phyloP scores from a whole-genome alignment of 208 protist species.

The Tritrichomonas foetus region DNA sequence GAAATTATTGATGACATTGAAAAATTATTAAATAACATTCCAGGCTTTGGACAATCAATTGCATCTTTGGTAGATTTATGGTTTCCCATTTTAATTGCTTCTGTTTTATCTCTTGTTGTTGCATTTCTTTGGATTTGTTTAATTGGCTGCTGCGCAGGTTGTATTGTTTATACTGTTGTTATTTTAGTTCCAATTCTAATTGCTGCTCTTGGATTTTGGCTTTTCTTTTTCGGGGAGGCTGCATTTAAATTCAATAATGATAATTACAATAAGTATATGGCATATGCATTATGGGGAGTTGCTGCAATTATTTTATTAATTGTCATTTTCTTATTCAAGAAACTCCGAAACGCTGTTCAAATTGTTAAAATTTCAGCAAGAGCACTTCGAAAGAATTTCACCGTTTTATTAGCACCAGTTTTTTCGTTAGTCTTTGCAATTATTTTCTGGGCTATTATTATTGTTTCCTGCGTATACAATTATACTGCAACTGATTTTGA shows the following conservation, averaged over 20 bases:
- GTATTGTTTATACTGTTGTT: neutral
- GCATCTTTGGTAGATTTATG: neutral
- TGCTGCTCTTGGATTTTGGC: neutral
- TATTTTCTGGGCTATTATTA: neutral
- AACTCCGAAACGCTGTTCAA: neutral
- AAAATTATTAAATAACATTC: neutral
- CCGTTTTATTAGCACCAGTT: neutral
- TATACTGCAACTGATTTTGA: neutral
- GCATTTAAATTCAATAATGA: neutral
- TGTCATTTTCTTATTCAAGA: neutral
- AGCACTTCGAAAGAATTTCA: neutral
- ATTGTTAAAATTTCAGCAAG: neutral
- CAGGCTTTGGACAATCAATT: neutral
- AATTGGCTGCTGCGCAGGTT: neutral
- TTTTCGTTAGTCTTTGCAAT: neutral
- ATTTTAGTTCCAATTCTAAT: neutral
- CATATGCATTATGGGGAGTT: neutral
- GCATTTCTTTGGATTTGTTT: neutral
- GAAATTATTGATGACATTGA: neutral
- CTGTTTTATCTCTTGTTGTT: neutral
- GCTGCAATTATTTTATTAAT: neutral
- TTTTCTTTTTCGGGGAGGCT: neutral
- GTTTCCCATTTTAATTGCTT: neutral
- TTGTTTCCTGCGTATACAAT: neutral
- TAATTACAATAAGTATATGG: neutral